These are phyloP conservation scores for Verbena officinalis DNA, from an alignment of 257 asterid genomes.

Conservation along the genomic window DNA sequence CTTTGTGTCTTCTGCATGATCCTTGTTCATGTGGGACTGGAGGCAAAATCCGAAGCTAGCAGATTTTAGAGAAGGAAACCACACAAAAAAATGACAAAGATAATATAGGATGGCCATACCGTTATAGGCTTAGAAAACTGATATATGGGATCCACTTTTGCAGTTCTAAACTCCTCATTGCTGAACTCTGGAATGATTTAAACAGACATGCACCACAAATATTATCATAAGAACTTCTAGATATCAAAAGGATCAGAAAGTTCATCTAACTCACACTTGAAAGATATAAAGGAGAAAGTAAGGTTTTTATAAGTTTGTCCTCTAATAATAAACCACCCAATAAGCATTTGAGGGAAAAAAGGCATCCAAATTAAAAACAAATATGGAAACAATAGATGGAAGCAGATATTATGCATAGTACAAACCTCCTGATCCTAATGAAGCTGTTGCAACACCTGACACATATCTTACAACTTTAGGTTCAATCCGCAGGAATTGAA, in stretches of 20 bases:
- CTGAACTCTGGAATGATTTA: conserved; percentile 58
- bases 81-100: background rate
- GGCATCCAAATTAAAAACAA: conserved; percentile 1
- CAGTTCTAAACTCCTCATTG: conserved; percentile 62
- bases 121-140: conserved; percentile 80
- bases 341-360: background rate
- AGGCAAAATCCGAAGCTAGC: conserved; percentile 9
- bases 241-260: conserved; percentile 9
- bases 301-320: background rate
- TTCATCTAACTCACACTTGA: background rate
- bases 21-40: conserved; percentile 92
- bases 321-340: background rate
- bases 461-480: conserved; percentile 69
- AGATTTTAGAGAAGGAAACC: conserved; percentile 9
- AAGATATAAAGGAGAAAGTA: conserved; percentile 5
- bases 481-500: conserved; percentile 73
- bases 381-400: background rate
- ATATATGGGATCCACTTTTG: conserved; percentile 79
- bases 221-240: conserved; percentile 7
- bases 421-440: conserved; percentile 77
- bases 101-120: conserved; percentile 41
- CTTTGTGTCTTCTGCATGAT: conserved; percentile 79
- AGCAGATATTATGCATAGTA: conserved; percentile 3
- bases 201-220: conserved; percentile 16
- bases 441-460: conserved; percentile 77